phyloP scores from a whole-genome alignment of 2,329 filamentous ascomycete species.

The Orbilia oligospora region DNA sequence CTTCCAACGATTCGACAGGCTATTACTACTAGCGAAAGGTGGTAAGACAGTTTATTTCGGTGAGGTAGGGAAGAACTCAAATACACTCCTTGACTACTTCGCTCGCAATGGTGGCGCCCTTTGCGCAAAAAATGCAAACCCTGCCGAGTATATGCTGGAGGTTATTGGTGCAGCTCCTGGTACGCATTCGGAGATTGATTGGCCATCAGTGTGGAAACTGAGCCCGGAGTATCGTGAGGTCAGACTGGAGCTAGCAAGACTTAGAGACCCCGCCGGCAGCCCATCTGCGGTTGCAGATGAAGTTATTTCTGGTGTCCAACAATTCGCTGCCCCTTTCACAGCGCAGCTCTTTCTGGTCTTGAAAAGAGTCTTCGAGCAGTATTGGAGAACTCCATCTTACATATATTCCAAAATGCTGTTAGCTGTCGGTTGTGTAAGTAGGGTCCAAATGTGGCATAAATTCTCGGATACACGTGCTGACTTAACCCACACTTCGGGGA shows the following conservation, averaged over 20 bases:
- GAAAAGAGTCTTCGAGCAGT: constrained; percentile 85
- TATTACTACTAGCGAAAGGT: constrained; percentile 83
- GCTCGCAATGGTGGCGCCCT: constrained; percentile 77
- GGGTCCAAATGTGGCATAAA: neutral
- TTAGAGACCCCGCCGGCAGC: constrained; percentile 65
- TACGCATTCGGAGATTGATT: constrained; percentile 70
- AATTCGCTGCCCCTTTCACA: constrained; percentile 83
- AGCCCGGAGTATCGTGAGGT: constrained; percentile 69
- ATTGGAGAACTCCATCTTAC: constrained; percentile 90
- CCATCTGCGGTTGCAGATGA: constrained; percentile 46
- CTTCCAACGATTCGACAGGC: constrained; percentile 89
- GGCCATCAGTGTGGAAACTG: constrained; percentile 70
- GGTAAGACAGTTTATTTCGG: constrained; percentile 87
- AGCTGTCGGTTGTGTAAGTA: constrained; percentile 71
- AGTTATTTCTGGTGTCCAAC: constrained; percentile 75
- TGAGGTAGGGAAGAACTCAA: constrained; percentile 79
- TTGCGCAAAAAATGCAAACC: constrained; percentile 80
- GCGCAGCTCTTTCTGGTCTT: constrained; percentile 78
- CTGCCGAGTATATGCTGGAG: constrained; percentile 83
- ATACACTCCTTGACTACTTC: constrained; percentile 80
- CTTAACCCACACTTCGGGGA: neutral
- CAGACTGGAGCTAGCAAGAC: constrained; percentile 68
- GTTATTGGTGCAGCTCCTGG: constrained; percentile 72
- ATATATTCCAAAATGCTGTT: constrained; percentile 86
- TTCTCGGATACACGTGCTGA: neutral